Base-by-base conservation (phyloP, 805 yeast genomes). In the Blastobotrys terrestris region DNA sequence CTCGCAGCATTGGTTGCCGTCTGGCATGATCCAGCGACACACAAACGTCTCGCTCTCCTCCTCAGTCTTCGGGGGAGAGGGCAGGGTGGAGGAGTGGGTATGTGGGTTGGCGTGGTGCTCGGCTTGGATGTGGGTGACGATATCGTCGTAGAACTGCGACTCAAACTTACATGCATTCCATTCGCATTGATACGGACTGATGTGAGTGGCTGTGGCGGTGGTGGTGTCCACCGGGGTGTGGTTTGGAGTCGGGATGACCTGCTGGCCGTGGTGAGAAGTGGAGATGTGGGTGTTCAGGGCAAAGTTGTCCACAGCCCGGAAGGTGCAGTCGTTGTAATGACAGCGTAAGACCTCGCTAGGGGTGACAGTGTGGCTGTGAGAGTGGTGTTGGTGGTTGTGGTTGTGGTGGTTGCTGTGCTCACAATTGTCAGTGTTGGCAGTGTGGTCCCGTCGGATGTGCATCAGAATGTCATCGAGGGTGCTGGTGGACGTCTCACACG, bases 121-220 rank as follows among this genome's bases (percentile, higher is more conserved):
- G 1, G 70, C 66, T 48, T 80, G 78, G 48, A 83, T 70, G 68
- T 89, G 96, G 43, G 75, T 71, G 8, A 86, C 67, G 31, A 90
- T 69, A 3, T 76, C 64, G 31, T 80, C 72, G 46, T 84, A 63
- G 59, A 81, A 81, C 15, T 69, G 64, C 26, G 85, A 75, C 18
- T 72, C 71, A 63, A 75, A 87, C 44, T 77, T 70, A 74, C 97
- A 90, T 51, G 81, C 76, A 52, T 73, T 69, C 96, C 96, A 89
- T 62, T 83, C 88, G 70, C 97, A 90, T 48, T 75, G 68, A 46
- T 61, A 60, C 2, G 58, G 59, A 35, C 48, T 5, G 55, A 46
- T 11, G 14, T 45, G 26, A 26, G 35, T 26, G 35, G 35, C 35
- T 22, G 55, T 43, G 45, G 16, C 22, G 39, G 51, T n/a, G 44